Evolutionary conservation across 495 filamentous ascomycete species (phyloP).

Genomic region (Penicillium herquei): DNA sequence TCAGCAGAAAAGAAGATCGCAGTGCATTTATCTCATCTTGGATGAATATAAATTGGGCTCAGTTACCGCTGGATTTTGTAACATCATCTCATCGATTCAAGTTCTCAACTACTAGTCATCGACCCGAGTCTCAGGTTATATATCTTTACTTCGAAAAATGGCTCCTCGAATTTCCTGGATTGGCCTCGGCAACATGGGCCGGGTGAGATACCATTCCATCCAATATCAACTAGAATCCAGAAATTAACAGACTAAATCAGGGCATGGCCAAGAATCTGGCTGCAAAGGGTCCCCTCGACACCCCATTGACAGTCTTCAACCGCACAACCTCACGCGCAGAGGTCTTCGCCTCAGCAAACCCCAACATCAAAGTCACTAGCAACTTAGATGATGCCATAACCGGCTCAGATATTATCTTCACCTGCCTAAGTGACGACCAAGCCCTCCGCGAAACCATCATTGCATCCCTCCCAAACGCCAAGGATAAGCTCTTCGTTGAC

Average conservation of each 20-base stretch:
- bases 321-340: background rate
- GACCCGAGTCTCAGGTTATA: background rate
- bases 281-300: background rate
- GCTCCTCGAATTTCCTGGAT: background rate
- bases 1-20: too few relatives aligned
- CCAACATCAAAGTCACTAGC: background rate
- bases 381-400: background rate
- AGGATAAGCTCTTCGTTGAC: background rate
- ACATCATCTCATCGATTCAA: too few relatives aligned
- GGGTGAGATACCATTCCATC: background rate
- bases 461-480: background rate
- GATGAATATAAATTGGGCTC: too few relatives aligned
- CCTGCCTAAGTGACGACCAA: background rate
- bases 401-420: background rate
- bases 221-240: background rate
- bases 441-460: background rate
- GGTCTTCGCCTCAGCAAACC: background rate
- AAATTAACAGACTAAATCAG: background rate
- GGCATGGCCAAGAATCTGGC: background rate
- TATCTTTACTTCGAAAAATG: background rate
- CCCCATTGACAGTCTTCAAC: background rate
- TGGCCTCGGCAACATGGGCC: conserved; percentile 1
- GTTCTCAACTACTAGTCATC: too few relatives aligned
- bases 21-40: too few relatives aligned
- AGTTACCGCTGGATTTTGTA: too few relatives aligned